Evolutionary conservation across 2,329 filamentous ascomycete genomes (phyloP).

Genomic region (Paecilomyces sp.): DNA sequence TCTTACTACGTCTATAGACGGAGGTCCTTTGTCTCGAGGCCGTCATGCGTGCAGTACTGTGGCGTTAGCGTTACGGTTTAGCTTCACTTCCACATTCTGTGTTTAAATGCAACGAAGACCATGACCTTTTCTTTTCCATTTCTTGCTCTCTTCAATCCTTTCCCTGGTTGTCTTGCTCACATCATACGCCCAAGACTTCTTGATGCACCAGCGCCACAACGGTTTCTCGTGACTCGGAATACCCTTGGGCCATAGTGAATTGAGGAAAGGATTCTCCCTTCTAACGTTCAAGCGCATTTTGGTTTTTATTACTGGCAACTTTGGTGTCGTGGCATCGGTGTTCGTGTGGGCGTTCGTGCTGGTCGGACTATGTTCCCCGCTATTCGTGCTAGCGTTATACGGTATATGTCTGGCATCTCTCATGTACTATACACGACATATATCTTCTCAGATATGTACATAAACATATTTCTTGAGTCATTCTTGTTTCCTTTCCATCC

Average conservation of each 20-base stretch:
- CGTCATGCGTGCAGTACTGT: neutral
- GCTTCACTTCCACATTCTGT: neutral
- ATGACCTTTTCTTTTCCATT: neutral
- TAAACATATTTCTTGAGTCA: neutral
- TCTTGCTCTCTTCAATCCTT: neutral
- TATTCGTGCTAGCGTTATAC: neutral
- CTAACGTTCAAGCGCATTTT: neutral
- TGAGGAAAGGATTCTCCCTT: neutral
- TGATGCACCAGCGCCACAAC: neutral
- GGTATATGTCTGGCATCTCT: neutral
- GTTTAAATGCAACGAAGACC: neutral
- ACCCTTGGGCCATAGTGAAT: neutral
- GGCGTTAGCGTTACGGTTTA: neutral
- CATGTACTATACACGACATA: neutral
- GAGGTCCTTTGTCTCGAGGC: neutral
- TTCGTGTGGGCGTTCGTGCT: neutral
- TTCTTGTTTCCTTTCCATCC: neutral
- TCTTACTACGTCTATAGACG: neutral
- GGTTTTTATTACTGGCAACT: neutral
- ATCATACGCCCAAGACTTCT: neutral
- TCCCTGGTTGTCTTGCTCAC: neutral
- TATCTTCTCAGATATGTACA: neutral
- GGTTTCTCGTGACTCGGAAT: neutral
- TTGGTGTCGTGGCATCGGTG: neutral
- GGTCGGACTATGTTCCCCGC: neutral